These are phyloP conservation scores for Schizonepeta tenuifolia DNA, from an alignment of 257 asterid species.

Conservation along the genomic window DNA sequence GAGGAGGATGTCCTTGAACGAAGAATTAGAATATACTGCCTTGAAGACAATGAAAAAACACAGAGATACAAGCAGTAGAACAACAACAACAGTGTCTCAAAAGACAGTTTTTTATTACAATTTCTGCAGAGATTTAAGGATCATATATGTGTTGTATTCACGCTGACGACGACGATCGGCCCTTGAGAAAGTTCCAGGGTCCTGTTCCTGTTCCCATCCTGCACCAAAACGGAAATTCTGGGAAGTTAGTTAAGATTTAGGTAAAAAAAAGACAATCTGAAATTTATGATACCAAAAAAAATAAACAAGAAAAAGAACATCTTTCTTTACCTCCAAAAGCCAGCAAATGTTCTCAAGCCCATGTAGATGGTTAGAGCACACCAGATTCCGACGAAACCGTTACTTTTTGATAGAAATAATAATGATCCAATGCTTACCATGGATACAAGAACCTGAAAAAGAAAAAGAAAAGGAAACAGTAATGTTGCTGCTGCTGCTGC, in stretches of 20 bases:
- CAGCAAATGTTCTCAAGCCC: conserved; percentile 78
- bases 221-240: conserved; percentile 11
- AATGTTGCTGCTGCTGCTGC: not conserved
- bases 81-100: not conserved
- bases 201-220: conserved; percentile 95
- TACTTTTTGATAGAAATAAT: conserved; percentile 58
- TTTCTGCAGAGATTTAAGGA: conserved; percentile 25
- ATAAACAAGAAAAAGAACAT: no score
- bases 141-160: not conserved
- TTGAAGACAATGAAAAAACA: not conserved
- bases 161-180: conserved; percentile 6
- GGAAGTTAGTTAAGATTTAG: not conserved
- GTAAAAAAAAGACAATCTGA: no score
- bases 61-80: not conserved
- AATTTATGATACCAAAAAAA: not conserved
- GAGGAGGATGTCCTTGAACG: not conserved
- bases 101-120: not conserved
- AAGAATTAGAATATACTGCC: not conserved
- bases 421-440: conserved; percentile 67
- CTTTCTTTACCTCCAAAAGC: conserved; percentile 73
- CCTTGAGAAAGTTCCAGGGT: conserved; percentile 78
- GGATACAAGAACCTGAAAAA: conserved; percentile 66
- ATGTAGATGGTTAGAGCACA: conserved; percentile 80
- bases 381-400: conserved; percentile 92
- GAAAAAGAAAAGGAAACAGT: no score